Percentiles rank a stretch among this genome's conserved stretches.
Conservation (phyloP, 23 red algal species). For the Gracilaria caudata region DNA sequence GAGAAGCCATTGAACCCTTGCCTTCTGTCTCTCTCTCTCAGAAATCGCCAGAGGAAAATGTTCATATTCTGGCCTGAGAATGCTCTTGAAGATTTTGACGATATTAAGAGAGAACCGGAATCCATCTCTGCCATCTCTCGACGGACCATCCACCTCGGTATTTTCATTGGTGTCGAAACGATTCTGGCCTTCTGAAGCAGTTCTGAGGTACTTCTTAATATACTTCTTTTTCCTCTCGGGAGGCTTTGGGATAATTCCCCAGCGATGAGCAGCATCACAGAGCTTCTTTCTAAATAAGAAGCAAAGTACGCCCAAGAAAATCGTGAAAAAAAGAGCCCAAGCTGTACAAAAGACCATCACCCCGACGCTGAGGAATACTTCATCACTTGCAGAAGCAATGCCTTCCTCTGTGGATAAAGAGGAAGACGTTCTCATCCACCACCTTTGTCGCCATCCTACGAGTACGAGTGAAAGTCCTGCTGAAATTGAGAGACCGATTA, state of each 20-base stretch:
- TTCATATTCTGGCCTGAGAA: background rate
- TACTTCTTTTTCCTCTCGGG: too few relatives aligned
- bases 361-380: conserved; percentile 3
- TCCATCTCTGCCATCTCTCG: background rate
- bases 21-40: background rate
- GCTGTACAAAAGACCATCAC: background rate
- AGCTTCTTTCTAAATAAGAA: background rate
- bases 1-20: background rate
- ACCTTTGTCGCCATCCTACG: conserved; percentile 15
- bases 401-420: background rate
- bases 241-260: background rate
- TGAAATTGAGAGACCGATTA: conserved; percentile 6
- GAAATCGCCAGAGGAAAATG: background rate
- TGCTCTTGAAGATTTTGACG: background rate
- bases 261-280: background rate
- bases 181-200: background rate
- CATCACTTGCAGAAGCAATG: background rate
- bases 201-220: too few relatives aligned
- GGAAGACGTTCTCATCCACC: conserved; percentile 15
- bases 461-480: conserved; percentile 6
- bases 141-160: background rate
- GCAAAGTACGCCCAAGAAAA: background rate
- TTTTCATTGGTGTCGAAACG: too few relatives aligned
- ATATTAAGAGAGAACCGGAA: too few relatives aligned
- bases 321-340: background rate